Conservation (phyloP, 768 basidiomycete genomes). For the Tulasnella sp. region DNA sequence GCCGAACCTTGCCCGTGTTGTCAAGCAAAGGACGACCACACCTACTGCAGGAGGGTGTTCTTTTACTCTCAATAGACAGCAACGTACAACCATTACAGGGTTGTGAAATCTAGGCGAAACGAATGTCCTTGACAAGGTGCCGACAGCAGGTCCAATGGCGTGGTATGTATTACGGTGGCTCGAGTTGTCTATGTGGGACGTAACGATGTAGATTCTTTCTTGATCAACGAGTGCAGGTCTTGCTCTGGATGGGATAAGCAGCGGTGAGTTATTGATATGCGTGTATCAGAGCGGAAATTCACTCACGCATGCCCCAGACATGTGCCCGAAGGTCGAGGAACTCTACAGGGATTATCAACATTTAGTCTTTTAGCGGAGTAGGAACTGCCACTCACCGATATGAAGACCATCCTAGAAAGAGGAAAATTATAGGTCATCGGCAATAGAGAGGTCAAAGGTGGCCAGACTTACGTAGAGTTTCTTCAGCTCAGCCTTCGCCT, state of each 20-base stretch:
- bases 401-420: slow-evolving; percentile 48
- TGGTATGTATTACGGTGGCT: too few relatives aligned
- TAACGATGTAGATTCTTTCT: slow-evolving; percentile 51
- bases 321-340: slow-evolving; percentile 68
- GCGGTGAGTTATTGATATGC: not conserved
- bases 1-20: too few relatives aligned
- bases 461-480: slow-evolving; percentile 44
- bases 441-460: too few relatives aligned
- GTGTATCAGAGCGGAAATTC: not conserved
- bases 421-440: not conserved
- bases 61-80: too few relatives aligned
- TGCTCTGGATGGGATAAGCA: slow-evolving; percentile 40
- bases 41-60: too few relatives aligned
- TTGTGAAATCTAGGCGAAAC: too few relatives aligned
- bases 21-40: too few relatives aligned
- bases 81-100: too few relatives aligned
- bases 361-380: not conserved
- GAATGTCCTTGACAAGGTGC: too few relatives aligned
- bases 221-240: slow-evolving; percentile 61
- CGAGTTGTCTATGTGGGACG: slow-evolving; percentile 34
- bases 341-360: slow-evolving; percentile 34
- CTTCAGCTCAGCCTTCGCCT: slow-evolving; percentile 69
- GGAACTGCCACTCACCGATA: slow-evolving; percentile 40
- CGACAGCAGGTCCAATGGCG: too few relatives aligned
- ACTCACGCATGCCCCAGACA: slow-evolving; percentile 82